Evolutionary conservation across 257 asterid genomes (phyloP).

Genomic region (Anisodus tanguticus): DNA sequence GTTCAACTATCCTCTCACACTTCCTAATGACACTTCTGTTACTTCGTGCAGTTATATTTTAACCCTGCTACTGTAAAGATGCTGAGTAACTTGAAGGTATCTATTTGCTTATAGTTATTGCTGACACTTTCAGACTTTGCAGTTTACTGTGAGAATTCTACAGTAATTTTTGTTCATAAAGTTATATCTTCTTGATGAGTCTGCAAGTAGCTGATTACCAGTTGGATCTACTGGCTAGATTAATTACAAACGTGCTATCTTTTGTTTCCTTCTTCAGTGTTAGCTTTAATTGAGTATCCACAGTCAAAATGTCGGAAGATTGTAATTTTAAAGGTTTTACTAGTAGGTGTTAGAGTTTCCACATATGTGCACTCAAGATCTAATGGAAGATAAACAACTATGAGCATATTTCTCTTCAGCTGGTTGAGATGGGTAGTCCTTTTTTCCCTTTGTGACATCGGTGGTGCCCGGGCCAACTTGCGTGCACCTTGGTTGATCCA

Average conservation of each 20-base stretch:
- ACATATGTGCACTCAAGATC: neutral
- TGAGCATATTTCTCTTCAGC: constrained; percentile 7
- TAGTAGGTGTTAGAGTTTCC: neutral
- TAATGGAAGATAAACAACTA: neutral
- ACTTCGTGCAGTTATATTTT: constrained; percentile 78
- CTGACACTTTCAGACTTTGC: neutral
- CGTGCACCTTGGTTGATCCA: constrained; percentile 18
- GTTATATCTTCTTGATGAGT: neutral
- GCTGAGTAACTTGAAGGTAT: constrained; percentile 99
- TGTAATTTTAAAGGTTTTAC: neutral
- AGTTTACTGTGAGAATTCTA: neutral
- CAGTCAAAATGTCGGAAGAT: neutral
- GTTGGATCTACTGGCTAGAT: neutral
- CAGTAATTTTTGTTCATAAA: neutral
- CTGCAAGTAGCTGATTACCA: constrained; percentile 14
- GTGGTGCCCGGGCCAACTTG: neutral
- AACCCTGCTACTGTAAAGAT: constrained; percentile 98
- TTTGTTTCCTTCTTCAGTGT: constrained; percentile 15
- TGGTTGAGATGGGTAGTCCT: constrained; percentile 11
- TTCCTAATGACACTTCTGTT: constrained; percentile 26
- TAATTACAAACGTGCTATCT: neutral
- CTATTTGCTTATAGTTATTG: constrained; percentile 21
- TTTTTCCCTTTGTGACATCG: neutral
- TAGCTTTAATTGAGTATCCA: neutral
- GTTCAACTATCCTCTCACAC: neutral